A percentile compares a stretch with the other conserved stretches of the same genome.
These are phyloP conservation scores for Ascochyta koolunga DNA, from an alignment of 2,329 filamentous ascomycete species.

Conservation along the genomic window DNA sequence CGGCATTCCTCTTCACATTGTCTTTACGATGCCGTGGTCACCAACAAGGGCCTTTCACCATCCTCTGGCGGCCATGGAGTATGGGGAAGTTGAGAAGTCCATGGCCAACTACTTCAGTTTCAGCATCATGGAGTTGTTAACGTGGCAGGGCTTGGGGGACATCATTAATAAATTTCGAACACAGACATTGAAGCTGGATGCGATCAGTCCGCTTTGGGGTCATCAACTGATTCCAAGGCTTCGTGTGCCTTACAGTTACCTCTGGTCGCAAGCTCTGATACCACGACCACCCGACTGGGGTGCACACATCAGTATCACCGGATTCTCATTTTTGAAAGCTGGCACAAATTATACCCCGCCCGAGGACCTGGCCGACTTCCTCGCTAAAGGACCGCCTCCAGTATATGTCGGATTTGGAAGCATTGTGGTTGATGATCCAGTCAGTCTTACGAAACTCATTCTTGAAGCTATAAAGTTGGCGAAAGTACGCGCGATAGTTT, in stretches of 20 bases:
- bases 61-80: slow-evolving; percentile 57
- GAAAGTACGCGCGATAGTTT: slow-evolving; percentile 57
- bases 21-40: slow-evolving; percentile 75
- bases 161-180: slow-evolving; percentile 55
- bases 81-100: slow-evolving; percentile 40
- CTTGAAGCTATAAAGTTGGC: slow-evolving; percentile 54
- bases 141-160: slow-evolving; percentile 59
- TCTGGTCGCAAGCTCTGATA: slow-evolving; percentile 52
- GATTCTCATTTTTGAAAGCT: slow-evolving; percentile 54
- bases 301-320: slow-evolving; percentile 48
- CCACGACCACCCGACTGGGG: slow-evolving; percentile 32
- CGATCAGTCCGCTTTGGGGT: slow-evolving; percentile 46
- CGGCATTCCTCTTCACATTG: slow-evolving; percentile 76
- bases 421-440: slow-evolving; percentile 61
- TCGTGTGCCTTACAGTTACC: slow-evolving; percentile 53
- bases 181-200: slow-evolving; percentile 50
- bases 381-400: slow-evolving; percentile 57
- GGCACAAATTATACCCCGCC: slow-evolving; percentile 50
- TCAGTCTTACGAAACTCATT: slow-evolving; percentile 53
- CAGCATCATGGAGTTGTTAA: slow-evolving; percentile 55
- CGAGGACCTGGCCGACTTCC: slow-evolving; percentile 51
- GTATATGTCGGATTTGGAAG: slow-evolving; percentile 64
- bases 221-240: slow-evolving; percentile 48
- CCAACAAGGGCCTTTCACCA: slow-evolving; percentile 56
- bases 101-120: slow-evolving; percentile 56